Base-by-base conservation (phyloP, 2,329 filamentous ascomycete genomes). In the Clarireedia monteithiana region DNA sequence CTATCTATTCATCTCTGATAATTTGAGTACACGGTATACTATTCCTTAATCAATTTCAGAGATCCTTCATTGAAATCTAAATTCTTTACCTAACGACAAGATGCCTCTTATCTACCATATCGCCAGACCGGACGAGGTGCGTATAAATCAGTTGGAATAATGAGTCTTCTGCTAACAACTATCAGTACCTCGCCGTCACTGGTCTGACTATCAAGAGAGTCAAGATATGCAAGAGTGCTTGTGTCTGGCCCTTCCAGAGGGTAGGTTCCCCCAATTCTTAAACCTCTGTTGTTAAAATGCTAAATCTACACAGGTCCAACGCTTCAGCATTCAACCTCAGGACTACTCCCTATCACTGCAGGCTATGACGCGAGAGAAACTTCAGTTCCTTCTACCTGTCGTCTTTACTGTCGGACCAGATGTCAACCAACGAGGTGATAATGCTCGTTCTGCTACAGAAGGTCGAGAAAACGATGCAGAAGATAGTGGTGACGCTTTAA, bases 311-410 rank as follows among this genome's bases (percentile, higher is more conserved):
- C 24, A 68, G 66, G 64, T 59, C 40, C 62, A 63, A 62, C 57
- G 59, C 17, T 67, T 68, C 48, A 81, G 77, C 59, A 84, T 88
- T 65, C 85, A 85, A 62, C 86, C 87, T 0, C 88, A 89, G 67
- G 89, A 95, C 72, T 92, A 94, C 71, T 82, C 81, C 57, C 88
- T 95, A 78, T 84, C 84, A 56, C 75, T 95, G 1, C 88, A 91
- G 68, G 89, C 89, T 56, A 95, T 95, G 89, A 95, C 89, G 17
- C 83, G 85, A 64, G 90, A 95, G 74, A 95, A 95, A 70, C 78
- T 94, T 3, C 87, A 91, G 61, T 91, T 94, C 69, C 78, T 84
- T 5, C 79, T 94, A 0, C 89, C 89, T 2, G 88, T 90, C 10
- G 88, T 94, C 60, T 94, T 94, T 73, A 94, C 89, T 39, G 86